Conservation (phyloP, 2,329 filamentous ascomycete genomes). For the Monilinia fructicola region DNA sequence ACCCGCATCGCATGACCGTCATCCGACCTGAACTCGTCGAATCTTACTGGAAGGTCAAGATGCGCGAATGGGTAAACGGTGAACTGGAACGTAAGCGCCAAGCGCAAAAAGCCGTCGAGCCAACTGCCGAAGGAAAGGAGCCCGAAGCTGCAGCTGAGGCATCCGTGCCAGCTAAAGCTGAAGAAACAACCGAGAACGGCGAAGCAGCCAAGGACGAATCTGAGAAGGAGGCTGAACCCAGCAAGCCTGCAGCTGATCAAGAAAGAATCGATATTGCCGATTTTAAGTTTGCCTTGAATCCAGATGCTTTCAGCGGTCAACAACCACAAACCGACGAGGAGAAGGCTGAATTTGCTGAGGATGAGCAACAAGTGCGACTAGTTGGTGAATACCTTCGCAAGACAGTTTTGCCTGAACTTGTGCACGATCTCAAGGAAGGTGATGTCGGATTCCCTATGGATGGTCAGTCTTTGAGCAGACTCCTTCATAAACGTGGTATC, state of each 20-base stretch:
- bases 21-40: slow-evolving; percentile 89
- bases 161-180: slow-evolving; percentile 15
- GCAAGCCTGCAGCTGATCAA: slow-evolving; percentile 38
- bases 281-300: slow-evolving; percentile 88
- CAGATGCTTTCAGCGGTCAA: slow-evolving; percentile 93
- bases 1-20: slow-evolving; percentile 96
- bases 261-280: slow-evolving; percentile 81
- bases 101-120: slow-evolving; percentile 36
- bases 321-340: slow-evolving; percentile 86
- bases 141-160: not conserved
- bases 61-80: slow-evolving; percentile 82
- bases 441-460: slow-evolving; percentile 99
- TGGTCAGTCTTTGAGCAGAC: slow-evolving; percentile 81
- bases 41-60: slow-evolving; percentile 76
- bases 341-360: slow-evolving; percentile 75
- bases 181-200: slow-evolving; percentile 8
- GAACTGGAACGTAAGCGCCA: slow-evolving; percentile 67
- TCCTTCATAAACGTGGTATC: slow-evolving; percentile 95
- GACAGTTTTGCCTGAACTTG: slow-evolving; percentile 77
- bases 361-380: slow-evolving; percentile 84
- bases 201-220: not conserved
- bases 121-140: slow-evolving; percentile 4
- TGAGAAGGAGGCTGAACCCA: slow-evolving; percentile 32
- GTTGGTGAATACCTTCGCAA: slow-evolving; percentile 76
- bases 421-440: slow-evolving; percentile 84